Evolutionary conservation across 129 eudicot genomes (phyloP), one percentile per base, ranked within the genome.

Genomic region (Arctium lappa): DNA sequence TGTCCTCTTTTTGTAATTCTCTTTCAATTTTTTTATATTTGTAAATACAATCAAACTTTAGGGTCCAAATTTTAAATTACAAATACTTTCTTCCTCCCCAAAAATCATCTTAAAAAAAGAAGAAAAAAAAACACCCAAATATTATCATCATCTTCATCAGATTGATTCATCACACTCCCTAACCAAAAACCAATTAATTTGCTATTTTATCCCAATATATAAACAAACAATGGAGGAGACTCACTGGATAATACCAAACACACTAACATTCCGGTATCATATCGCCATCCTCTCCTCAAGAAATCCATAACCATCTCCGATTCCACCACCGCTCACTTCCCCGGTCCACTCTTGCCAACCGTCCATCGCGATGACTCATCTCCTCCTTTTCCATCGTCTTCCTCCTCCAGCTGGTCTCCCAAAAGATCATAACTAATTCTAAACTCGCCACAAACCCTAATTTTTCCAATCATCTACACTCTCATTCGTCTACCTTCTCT

Each of bases 341-440:
- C 90, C 16, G 92, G 95, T 32, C 91, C 93, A 34, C 90, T 85
- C 81, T 89, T 89, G 89, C 94, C 95, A 72, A 81, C 92, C 81
- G 89, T 88, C 84, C 97, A 92, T 85, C 95, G 97, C 37, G 48
- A 77, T 56, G 79, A 65, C 66, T 72, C 36, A 60, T 8, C 75
- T 8, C 73, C 63, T 34, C 8, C 44, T 39, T 27, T 31, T 71
- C 15, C 72, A 16, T 66, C 78, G 3, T 75, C 87, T 6, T 75
- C 89, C 72, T 71, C 86, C 40, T 77, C 88, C 79, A 36, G 85
- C 50, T 83, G 85, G 79, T 76, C 89, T 30, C 77, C 82, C 0
- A 71, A 87, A n/a, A 66, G 89, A 30, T 77, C 87, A 60, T 77
- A n/a, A n/a, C n/a, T n/a, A n/a, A n/a, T n/a, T n/a, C 36, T 79